Evolutionary conservation across 2,329 filamentous ascomycete species (phyloP), one percentile per base, ranked within the genome.

Genomic region (Coleophoma crateriformis): DNA sequence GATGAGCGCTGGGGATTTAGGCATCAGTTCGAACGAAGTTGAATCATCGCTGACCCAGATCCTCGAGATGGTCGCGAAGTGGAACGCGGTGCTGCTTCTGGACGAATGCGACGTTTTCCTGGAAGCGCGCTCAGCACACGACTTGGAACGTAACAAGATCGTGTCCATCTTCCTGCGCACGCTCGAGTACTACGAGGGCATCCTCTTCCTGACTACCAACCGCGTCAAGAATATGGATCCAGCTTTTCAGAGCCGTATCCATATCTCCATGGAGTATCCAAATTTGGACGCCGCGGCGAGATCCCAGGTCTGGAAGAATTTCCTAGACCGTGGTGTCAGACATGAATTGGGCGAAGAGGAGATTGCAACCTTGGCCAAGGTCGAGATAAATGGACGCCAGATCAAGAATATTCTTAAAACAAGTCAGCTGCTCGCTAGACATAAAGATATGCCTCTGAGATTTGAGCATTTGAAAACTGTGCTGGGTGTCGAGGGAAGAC

Each of bases 1-100:
- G 49, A 56, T 65, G 67, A 69, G 71, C 39, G 71, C 71, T 27
- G 73, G 74, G 38, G 74, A 78, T 51, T 64, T 79, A 12, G 76
- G 75, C 17, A 69, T 68, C 40, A 67, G 67, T 48, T 44, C 55
- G 50, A 3, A 57, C 46, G 11, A 59, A 58, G 58, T 57, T 89
- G 64, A 70, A 70, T 11, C 82, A 83, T 57, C 74, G 89, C 33
- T 79, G 78, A 59, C 79, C 46, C 55, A 79, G 51, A 85, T 87
- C 50, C 75, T 91, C 53, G 83, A 88, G 61, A 83, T 91, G 53
- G 85, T 86, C 1, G 82, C 87, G 53, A 77, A 76, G 1, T 89
- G 86, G 86, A 82, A 84, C 42, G 85, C 84, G 0, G 79, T 90
- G 2, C 71, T 89, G 0, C 74, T 90, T 3, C 77, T 89, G 2